phyloP scores from a whole-genome alignment of 495 filamentous ascomycete species.

The Jackrogersella multiformis region DNA sequence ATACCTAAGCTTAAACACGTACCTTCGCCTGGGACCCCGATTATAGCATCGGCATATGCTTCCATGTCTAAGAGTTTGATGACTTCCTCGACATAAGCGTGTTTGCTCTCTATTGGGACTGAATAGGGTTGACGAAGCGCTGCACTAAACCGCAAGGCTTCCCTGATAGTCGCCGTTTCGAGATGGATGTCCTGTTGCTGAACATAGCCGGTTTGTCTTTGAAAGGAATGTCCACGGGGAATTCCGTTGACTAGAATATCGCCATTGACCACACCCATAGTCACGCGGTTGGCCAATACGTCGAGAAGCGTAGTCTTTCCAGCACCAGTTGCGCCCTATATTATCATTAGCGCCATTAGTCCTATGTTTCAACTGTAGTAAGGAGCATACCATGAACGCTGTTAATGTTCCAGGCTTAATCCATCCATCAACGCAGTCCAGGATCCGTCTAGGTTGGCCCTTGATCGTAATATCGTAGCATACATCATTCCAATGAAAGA shows the following conservation, averaged over 20 bases:
- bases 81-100: slow-evolving; percentile 77
- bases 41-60: slow-evolving; percentile 74
- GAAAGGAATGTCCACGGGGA: slow-evolving; percentile 74
- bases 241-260: slow-evolving; percentile 79
- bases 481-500: slow-evolving; percentile 87
- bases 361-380: slow-evolving; percentile 31
- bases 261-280: slow-evolving; percentile 83
- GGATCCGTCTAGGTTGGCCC: slow-evolving; percentile 71
- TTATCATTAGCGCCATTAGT: not conserved
- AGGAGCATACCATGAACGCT: slow-evolving; percentile 78
- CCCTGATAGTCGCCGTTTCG: slow-evolving; percentile 75
- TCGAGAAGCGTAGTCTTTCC: slow-evolving; percentile 79
- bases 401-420: slow-evolving; percentile 90
- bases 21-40: slow-evolving; percentile 71
- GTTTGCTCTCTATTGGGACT: slow-evolving; percentile 67
- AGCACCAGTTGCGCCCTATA: slow-evolving; percentile 72
- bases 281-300: slow-evolving; percentile 78
- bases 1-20: not conserved
- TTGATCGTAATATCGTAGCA: slow-evolving; percentile 91
- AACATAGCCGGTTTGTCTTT: slow-evolving; percentile 86
- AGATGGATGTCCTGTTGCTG: slow-evolving; percentile 93
- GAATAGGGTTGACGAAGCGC: slow-evolving; percentile 72
- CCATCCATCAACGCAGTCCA: slow-evolving; percentile 87
- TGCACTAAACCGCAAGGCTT: slow-evolving; percentile 74
- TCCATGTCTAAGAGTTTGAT: slow-evolving; percentile 79